Evolutionary conservation across 768 basidiomycete species (phyloP).

Genomic region (Lactarius tabidus): DNA sequence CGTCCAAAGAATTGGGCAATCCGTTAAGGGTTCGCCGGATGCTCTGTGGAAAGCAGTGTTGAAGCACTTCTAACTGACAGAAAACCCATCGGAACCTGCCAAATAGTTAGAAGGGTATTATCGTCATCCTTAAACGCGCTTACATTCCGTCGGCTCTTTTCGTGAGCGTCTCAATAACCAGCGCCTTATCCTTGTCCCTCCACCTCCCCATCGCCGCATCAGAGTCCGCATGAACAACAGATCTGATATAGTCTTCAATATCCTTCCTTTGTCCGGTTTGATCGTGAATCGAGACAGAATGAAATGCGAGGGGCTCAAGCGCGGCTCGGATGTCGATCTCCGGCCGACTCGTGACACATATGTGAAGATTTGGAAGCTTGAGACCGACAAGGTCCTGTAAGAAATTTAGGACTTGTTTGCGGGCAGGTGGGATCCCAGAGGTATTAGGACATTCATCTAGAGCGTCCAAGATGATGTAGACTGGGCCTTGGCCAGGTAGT

Average conservation of each 20-base stretch:
- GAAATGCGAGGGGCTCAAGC: not conserved
- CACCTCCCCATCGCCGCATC: not conserved
- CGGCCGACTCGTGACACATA: not conserved
- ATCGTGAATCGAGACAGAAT: not conserved
- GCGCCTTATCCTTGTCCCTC: not conserved
- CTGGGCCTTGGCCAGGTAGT: not conserved
- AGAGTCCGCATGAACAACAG: not conserved
- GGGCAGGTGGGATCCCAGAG: not conserved
- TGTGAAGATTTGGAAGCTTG: not conserved
- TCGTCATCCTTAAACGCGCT: not conserved
- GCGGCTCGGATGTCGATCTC: not conserved
- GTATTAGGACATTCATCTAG: not conserved
- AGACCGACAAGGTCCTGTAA: not conserved
- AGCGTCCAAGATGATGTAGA: not conserved
- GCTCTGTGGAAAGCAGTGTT: not conserved
- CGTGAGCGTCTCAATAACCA: not conserved
- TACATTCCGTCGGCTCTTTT: not conserved
- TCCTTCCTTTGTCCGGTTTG: not conserved
- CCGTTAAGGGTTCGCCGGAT: not conserved
- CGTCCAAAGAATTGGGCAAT: not conserved
- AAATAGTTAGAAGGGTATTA: not conserved
- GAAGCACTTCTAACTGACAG: not conserved
- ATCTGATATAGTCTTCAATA: not conserved
- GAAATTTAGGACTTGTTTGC: not conserved
- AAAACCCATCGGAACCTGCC: not conserved